Base-by-base conservation (phyloP, 1,139 yeast genomes). In the Hyphopichia fennica region DNA sequence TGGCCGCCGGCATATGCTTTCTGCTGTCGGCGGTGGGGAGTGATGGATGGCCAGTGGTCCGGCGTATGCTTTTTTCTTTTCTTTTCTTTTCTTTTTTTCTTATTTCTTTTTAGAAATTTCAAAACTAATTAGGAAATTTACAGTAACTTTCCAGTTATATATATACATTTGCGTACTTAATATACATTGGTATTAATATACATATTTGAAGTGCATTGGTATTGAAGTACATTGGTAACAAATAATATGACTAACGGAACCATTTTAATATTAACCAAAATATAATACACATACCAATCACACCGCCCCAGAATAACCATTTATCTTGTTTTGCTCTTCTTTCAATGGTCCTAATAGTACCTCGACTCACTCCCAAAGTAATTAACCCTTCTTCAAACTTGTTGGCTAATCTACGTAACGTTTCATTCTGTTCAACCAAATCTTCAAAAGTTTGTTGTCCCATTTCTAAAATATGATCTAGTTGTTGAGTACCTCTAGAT, bases 391-490 rank as follows among this genome's bases (percentile, higher is more conserved):
- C 77, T 43, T 82, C 81, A 67, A 93, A 75, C 48, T 76, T 80
- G 34, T 76, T 69, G 49, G 85, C 90, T 30, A 93, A 74, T 45
- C 71, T 72, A 47, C 78, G 71, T 45, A 93, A 73, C 20, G 83
- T 74, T 53, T 84, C 86, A 59, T 88, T 87, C 59, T 93, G 98
- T 42, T 86, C 91, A 25, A 87, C 85, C 25, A 93, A 72, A 57
- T 91, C 96, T 41, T 87, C 96, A 51, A 90, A 78, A 1, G 96
- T 90, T 43, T 80, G 79, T 47, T 86, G 82, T 1, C 97, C 98
- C 82, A 89, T 85, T 56, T 88, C 97, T 41, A 93, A 65, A 38
- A 93, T 89, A 50, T 87, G 90, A 58, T 93, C 99, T 49, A 93
- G 67, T 58, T 88, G 96, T 44, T 82, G 83, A 28, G 87, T 82